Evolutionary conservation across 176 grass and related monocot genomes (phyloP).

Genomic region (Avena atlantica): DNA sequence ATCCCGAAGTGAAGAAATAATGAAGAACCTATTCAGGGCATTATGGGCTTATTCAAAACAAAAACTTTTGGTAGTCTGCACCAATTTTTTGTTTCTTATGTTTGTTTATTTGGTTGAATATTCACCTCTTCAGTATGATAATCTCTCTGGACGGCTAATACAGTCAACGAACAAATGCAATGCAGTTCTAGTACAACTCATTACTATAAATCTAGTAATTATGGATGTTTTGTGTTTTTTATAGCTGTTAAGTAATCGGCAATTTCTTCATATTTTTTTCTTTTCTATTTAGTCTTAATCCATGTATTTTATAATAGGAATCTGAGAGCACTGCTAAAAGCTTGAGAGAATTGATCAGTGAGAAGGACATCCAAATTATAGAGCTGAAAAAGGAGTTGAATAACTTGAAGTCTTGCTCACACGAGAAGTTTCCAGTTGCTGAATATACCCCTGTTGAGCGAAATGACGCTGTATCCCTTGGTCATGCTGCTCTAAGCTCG

Average conservation of each 20-base stretch:
- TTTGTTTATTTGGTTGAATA: slow-evolving; percentile 31
- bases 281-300: slow-evolving; percentile 8
- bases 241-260: background rate
- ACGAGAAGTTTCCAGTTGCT: slow-evolving; percentile 25
- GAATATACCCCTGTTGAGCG: slow-evolving; percentile 30
- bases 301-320: slow-evolving; percentile 45
- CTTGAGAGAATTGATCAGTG: slow-evolving; percentile 43
- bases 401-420: slow-evolving; percentile 48
- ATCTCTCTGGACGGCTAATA: slow-evolving; percentile 1
- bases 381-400: slow-evolving; percentile 57
- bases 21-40: slow-evolving; percentile 57
- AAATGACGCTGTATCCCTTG: slow-evolving; percentile 7
- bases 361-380: slow-evolving; percentile 38
- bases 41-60: slow-evolving; percentile 59
- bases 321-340: slow-evolving; percentile 51
- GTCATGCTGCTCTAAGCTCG: slow-evolving; percentile 9
- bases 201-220: background rate
- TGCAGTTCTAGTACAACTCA: background rate
- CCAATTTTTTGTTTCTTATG: slow-evolving; percentile 4
- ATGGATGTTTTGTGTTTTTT: background rate
- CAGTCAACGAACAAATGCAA: background rate
- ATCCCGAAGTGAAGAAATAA: slow-evolving; percentile 57
- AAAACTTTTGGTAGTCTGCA: slow-evolving; percentile 54
- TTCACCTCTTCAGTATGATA: slow-evolving; percentile 25
- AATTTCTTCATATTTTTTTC: background rate